Evolutionary conservation across 2,329 filamentous ascomycete genomes (phyloP), one percentile per base, ranked within the genome.

Genomic region (Ascochyta clinopodiicola): DNA sequence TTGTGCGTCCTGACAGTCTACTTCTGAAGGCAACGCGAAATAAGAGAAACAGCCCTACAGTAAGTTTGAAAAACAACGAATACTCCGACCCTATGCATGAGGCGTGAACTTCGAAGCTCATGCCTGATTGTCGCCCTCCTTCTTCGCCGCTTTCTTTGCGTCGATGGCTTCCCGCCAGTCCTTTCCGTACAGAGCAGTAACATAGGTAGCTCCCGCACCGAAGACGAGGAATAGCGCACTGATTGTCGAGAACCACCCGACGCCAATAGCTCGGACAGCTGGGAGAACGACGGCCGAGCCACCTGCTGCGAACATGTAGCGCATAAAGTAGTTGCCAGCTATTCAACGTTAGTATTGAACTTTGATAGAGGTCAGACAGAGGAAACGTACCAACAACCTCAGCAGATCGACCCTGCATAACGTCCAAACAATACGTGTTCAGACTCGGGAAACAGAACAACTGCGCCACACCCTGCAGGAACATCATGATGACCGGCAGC

Each of bases 341-440:
- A 71, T 15, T 6, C 1, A 19, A 3, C 10, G 25, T 63, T 27
- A 62, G 57, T 46, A n/a, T 29, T 13, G 13, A 5, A 3, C 25
- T 13, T 9, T 7, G 7, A n/a, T 2, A 21, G 31, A 17, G 1
- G 4, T 1, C 2, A 3, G 22, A 17, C 38, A 15, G n/a, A 3
- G 44, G 17, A 21, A 9, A 67, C 70, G 45, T 67, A 75, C 71
- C 69, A 38, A 91, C 85, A 3, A 94, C 89, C 68, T 95, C 90
- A 3, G 88, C 85, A 38, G 86, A 86, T 27, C 84, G 79, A 1
- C 81, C 81, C 61, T 88, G 88, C 87, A 93, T 91, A 12, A 94
- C 90, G 71, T 95, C 90, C 36, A 95, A 76, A 70, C 90, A 93
- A 75, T 95, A 93, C 0, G 89, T 90, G 71, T 93, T 92, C 58